Percentiles rank a stretch among this genome's conserved stretches.
Evolutionary conservation across 2,329 filamentous ascomycete genomes (phyloP).

Genomic region (Hypoxylon sp.): DNA sequence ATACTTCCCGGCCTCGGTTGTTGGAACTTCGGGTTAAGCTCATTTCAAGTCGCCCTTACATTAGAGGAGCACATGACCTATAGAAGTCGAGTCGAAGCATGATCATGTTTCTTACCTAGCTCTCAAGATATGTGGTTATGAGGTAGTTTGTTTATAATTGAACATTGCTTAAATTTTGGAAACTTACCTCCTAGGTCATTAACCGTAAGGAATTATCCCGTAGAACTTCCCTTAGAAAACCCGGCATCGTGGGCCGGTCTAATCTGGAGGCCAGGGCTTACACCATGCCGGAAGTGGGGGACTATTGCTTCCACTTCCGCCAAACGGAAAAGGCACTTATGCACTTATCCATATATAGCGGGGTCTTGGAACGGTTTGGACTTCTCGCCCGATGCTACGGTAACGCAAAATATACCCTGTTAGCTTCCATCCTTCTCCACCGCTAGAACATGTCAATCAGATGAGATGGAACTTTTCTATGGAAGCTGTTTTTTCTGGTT

Average conservation of each 20-base stretch:
- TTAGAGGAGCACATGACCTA: not conserved
- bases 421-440: conserved; percentile 22
- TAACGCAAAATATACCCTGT: conserved; percentile 24
- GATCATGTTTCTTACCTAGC: not conserved
- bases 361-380: not conserved
- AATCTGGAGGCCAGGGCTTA: conserved; percentile 10
- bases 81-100: not conserved
- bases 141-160: not conserved
- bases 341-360: conserved; percentile 18
- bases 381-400: conserved; percentile 23
- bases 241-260: conserved; percentile 28
- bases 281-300: not conserved
- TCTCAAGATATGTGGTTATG: not conserved
- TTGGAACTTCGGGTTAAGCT: not conserved
- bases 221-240: not conserved
- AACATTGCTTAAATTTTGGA: too few species aligned
- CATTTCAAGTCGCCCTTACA: conserved; percentile 4
- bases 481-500: conserved; percentile 13
- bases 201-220: too few species aligned
- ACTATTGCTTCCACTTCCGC: not conserved
- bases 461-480: conserved; percentile 28
- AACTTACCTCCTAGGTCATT: too few species aligned
- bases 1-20: conserved; percentile 2
- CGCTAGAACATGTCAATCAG: conserved; percentile 19
- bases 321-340: not conserved